Percentiles rank a stretch among this genome's conserved stretches.
Evolutionary conservation across 768 basidiomycete genomes (phyloP).

Genomic region (Chalciporus sphaerocephalus): DNA sequence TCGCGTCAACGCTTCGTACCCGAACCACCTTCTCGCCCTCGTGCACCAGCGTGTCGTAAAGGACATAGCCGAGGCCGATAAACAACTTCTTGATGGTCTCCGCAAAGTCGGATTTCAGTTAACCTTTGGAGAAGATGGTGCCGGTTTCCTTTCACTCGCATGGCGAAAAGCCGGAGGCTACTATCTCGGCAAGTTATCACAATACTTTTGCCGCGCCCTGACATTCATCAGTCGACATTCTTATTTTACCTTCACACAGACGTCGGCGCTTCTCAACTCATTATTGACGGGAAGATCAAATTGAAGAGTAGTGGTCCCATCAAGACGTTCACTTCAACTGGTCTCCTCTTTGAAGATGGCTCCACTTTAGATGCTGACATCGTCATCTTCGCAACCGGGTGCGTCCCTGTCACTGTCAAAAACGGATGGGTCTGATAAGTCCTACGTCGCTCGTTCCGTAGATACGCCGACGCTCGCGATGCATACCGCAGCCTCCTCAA

Average conservation of each 20-base stretch:
- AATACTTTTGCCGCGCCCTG: neutral
- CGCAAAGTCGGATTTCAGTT: slow-evolving; percentile 53
- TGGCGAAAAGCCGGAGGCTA: slow-evolving; percentile 56
- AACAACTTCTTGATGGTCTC: slow-evolving; percentile 52
- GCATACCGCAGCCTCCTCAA: slow-evolving; percentile 20
- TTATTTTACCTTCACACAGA: slow-evolving; percentile 23
- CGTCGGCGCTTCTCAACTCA: slow-evolving; percentile 33
- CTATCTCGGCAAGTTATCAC: slow-evolving; percentile 49
- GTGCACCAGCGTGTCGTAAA: slow-evolving; percentile 36
- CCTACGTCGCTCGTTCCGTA: neutral
- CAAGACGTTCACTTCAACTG: slow-evolving; percentile 31
- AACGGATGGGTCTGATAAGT: no score
- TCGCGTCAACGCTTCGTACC: slow-evolving; percentile 47
- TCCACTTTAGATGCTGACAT: slow-evolving; percentile 46
- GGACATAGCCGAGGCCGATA: slow-evolving; percentile 52
- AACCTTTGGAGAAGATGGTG: slow-evolving; percentile 46
- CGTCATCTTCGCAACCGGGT: slow-evolving; percentile 3
- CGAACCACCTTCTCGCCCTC: slow-evolving; percentile 27
- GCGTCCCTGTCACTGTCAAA: no score
- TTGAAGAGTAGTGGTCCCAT: slow-evolving; percentile 28
- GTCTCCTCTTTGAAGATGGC: slow-evolving; percentile 7
- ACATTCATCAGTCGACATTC: neutral
- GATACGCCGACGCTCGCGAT: slow-evolving; percentile 19
- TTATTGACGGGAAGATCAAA: slow-evolving; percentile 40
- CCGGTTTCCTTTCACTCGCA: slow-evolving; percentile 48